Evolutionary conservation across 139 green algal species (phyloP).

Genomic region (Zygnema circumcarinatum): DNA sequence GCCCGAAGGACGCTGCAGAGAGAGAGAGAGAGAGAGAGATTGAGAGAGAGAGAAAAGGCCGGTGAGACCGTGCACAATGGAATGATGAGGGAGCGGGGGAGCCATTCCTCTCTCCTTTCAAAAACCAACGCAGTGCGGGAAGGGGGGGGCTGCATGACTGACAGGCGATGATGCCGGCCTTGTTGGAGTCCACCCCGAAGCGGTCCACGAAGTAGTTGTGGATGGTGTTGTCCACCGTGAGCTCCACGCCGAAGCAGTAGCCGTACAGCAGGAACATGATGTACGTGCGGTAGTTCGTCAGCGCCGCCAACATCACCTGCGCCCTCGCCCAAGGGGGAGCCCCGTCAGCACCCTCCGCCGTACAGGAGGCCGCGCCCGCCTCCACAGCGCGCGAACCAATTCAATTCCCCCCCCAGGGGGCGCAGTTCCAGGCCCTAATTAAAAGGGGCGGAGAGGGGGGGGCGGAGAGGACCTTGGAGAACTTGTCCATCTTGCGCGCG

Average conservation of each 20-base stretch:
- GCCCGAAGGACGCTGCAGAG: slow-evolving; percentile 73
- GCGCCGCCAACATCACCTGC: slow-evolving; percentile 66
- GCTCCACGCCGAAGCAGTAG: slow-evolving; percentile 81
- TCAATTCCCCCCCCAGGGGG: slow-evolving; percentile 57
- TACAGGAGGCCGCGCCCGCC: too few relatives aligned
- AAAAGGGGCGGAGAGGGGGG: too few relatives aligned
- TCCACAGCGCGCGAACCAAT: too few relatives aligned
- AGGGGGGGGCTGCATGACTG: neutral
- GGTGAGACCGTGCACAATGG: neutral
- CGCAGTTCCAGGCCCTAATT: slow-evolving; percentile 75
- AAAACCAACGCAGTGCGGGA: neutral
- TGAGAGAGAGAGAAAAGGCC: neutral
- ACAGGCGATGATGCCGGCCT: slow-evolving; percentile 51
- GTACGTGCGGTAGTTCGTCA: slow-evolving; percentile 77
- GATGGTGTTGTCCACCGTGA: slow-evolving; percentile 84
- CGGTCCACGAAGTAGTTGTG: slow-evolving; percentile 75
- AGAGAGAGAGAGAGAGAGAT: slow-evolving; percentile 11
- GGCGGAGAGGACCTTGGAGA: slow-evolving; percentile 14
- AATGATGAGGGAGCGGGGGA: neutral
- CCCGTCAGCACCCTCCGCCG: too few relatives aligned
- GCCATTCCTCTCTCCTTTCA: too few relatives aligned
- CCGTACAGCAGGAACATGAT: slow-evolving; percentile 71
- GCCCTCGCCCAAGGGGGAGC: too few relatives aligned
- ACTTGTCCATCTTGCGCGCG: slow-evolving; percentile 17
- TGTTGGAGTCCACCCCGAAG: slow-evolving; percentile 71